Evolutionary conservation across 1,284 basidiomycete genomes (phyloP).

Genomic region (Cutaneotrichosporon cutaneum): DNA sequence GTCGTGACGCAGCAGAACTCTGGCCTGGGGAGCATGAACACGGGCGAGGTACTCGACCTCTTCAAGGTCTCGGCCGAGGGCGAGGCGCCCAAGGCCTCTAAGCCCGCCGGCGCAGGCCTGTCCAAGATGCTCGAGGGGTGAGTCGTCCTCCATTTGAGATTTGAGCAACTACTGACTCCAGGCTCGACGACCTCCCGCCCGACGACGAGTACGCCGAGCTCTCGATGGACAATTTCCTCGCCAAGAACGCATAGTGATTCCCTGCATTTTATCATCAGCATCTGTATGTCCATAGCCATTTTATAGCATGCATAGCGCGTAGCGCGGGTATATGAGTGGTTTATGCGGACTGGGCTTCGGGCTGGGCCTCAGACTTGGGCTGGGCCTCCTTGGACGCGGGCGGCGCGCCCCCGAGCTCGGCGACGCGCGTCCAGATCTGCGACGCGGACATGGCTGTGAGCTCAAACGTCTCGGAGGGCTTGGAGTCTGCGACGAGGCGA

Average conservation of each 20-base stretch:
- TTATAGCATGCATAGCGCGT: slow-evolving; percentile 23
- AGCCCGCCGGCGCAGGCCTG: slow-evolving; percentile 53
- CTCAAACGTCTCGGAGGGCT: slow-evolving; percentile 28
- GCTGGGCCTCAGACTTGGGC: not conserved
- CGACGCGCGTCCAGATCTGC: slow-evolving; percentile 31
- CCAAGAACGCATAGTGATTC: slow-evolving; percentile 33
- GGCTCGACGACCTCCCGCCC: slow-evolving; percentile 80
- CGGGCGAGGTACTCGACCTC: slow-evolving; percentile 91
- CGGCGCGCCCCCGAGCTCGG: slow-evolving; percentile 10
- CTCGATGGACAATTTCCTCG: slow-evolving; percentile 72
- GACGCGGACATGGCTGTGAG: slow-evolving; percentile 29
- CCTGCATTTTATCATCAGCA: slow-evolving; percentile 6
- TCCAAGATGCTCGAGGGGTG: slow-evolving; percentile 73
- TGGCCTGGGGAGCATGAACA: slow-evolving; percentile 91
- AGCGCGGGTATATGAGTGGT: slow-evolving; percentile 4
- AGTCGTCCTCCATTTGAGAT: slow-evolving; percentile 16
- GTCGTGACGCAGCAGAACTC: slow-evolving; percentile 97
- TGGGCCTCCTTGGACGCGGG: not conserved
- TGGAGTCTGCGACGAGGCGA: slow-evolving; percentile 24
- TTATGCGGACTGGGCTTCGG: not conserved
- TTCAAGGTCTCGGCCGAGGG: slow-evolving; percentile 77
- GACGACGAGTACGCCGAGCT: slow-evolving; percentile 87
- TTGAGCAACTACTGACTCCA: slow-evolving; percentile 14
- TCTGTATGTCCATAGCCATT: slow-evolving; percentile 11
- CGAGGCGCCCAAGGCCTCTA: slow-evolving; percentile 47